Conservation (phyloP, 1,139 yeast species). For the Pichia sp. region DNA sequence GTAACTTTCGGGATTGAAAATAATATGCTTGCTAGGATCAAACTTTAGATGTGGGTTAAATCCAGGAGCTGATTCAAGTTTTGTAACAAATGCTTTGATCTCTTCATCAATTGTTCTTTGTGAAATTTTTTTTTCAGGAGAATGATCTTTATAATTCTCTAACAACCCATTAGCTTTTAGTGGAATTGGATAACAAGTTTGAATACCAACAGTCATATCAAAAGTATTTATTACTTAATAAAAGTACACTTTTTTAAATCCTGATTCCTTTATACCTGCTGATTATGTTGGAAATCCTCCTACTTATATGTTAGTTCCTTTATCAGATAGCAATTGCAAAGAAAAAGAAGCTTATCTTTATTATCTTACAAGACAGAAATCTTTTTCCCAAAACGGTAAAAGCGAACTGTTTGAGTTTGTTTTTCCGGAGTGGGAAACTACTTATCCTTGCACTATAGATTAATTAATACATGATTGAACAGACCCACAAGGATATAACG, state of each 20-base stretch:
- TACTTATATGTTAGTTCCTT: too few relatives aligned
- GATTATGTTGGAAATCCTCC: too few relatives aligned
- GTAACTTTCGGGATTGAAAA: slow-evolving; percentile 27
- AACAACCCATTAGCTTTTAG: slow-evolving; percentile 20
- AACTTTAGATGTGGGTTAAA: slow-evolving; percentile 30
- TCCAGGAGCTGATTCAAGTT: slow-evolving; percentile 26
- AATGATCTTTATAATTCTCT: slow-evolving; percentile 23
- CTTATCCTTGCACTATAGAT: too few relatives aligned
- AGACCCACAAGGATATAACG: too few relatives aligned
- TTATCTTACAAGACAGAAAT: too few relatives aligned
- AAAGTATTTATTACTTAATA: background rate
- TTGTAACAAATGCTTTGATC: slow-evolving; percentile 21
- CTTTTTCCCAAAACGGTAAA: background rate
- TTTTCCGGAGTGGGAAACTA: background rate
- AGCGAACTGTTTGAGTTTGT: background rate
- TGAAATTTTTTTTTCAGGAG: slow-evolving; percentile 26
- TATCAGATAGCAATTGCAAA: too few relatives aligned
- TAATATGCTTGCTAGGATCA: slow-evolving; percentile 29
- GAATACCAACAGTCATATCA: background rate
- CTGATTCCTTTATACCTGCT: background rate
- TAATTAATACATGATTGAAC: too few relatives aligned
- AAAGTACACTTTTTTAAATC: background rate
- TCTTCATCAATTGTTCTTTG: slow-evolving; percentile 27
- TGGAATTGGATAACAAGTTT: slow-evolving; percentile 20
- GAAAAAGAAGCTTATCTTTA: too few relatives aligned